These are phyloP conservation scores for Fusarium sp. DNA, from an alignment of 2,329 filamentous ascomycete species.

Conservation along the genomic window DNA sequence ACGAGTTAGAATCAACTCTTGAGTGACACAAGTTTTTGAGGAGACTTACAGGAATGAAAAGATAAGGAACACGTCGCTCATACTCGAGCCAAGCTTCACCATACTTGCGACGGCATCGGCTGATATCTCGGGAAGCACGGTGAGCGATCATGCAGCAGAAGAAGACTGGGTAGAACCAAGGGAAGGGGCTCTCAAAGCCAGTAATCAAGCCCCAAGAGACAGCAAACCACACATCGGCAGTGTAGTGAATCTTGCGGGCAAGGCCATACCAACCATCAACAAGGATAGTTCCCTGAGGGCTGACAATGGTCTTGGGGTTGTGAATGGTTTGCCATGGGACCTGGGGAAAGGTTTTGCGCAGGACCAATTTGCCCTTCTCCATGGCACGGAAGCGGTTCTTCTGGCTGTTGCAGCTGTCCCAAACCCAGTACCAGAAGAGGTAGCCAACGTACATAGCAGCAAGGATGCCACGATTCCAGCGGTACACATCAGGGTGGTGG, in stretches of 20 bases:
- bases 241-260: constrained; percentile 74
- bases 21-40: too few species aligned
- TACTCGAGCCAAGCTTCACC: constrained; percentile 86
- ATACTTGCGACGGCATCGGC: constrained; percentile 83
- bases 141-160: constrained; percentile 86
- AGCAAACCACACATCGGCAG: constrained; percentile 64
- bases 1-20: constrained; percentile 28
- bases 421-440: constrained; percentile 88
- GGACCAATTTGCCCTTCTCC: constrained; percentile 77
- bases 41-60: constrained; percentile 78
- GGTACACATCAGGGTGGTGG: constrained; percentile 82
- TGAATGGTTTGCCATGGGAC: constrained; percentile 88
- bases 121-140: constrained; percentile 81
- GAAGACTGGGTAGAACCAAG: constrained; percentile 92
- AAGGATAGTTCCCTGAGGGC: constrained; percentile 79
- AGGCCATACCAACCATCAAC: constrained; percentile 87
- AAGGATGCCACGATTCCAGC: constrained; percentile 79
- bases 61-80: constrained; percentile 80
- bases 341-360: constrained; percentile 87
- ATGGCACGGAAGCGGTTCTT: constrained; percentile 91
- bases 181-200: constrained; percentile 77
- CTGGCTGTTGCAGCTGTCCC: constrained; percentile 92
- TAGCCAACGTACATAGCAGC: constrained; percentile 76
- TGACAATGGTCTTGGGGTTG: constrained; percentile 83
- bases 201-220: constrained; percentile 66